Percentiles rank a stretch among this genome's conserved stretches.
Conservation (phyloP, 106 monocot genomes). For the Alisma plantagoaquatica region DNA sequence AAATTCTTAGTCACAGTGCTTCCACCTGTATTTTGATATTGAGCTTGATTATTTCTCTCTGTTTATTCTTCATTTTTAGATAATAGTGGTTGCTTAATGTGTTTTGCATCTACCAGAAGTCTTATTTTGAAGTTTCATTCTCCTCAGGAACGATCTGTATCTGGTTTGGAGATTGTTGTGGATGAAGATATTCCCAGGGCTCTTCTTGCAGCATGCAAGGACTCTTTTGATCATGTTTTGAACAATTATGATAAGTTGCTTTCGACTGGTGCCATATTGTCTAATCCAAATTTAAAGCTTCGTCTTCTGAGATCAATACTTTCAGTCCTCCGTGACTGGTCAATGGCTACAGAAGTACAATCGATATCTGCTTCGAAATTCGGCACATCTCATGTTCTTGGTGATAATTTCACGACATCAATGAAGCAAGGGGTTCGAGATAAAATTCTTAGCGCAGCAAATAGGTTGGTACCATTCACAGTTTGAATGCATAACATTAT, state of each 20-base stretch:
- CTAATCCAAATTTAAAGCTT: conserved; percentile 53
- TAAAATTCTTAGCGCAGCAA: conserved; percentile 74
- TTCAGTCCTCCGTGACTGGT: conserved; percentile 81
- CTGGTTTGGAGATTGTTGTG: conserved; percentile 68
- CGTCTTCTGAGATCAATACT: conserved; percentile 77
- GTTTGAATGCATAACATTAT: background rate
- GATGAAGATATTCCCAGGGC: conserved; percentile 92
- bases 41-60: no score
- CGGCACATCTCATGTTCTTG: conserved; percentile 43
- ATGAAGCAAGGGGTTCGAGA: conserved; percentile 63
- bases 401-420: conserved; percentile 24
- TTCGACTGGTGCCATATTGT: conserved; percentile 58
- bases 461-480: conserved; percentile 43
- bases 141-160: conserved; percentile 60
- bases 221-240: conserved; percentile 61
- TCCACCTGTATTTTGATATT: no score
- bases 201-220: conserved; percentile 80
- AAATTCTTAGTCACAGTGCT: no score
- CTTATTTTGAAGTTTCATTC: no score
- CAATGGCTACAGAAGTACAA: conserved; percentile 38
- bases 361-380: conserved; percentile 28
- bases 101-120: no score
- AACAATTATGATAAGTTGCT: conserved; percentile 73
- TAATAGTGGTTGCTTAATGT: no score
- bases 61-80: no score